These are phyloP conservation scores for Isoetes taiwanensis DNA, from an alignment of 75 land plant species.

Conservation along the genomic window DNA sequence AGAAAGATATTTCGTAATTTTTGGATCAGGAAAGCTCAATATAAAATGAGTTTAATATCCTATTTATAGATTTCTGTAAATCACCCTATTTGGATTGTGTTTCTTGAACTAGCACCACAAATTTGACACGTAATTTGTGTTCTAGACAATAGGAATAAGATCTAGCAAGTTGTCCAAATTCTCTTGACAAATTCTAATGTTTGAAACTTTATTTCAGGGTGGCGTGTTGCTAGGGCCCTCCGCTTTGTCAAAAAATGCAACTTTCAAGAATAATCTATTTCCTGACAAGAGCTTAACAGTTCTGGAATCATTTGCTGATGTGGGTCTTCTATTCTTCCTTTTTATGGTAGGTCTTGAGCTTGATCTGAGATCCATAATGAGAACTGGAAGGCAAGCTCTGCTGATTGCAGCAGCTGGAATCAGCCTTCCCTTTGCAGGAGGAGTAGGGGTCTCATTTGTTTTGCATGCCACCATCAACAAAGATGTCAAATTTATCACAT, in stretches of 20 bases:
- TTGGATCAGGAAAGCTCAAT: too few relatives aligned
- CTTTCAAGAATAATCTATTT: constrained; percentile 17
- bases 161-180: too few relatives aligned
- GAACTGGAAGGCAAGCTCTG: constrained; percentile 29
- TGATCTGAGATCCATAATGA: constrained; percentile 30
- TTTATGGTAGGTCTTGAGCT: constrained; percentile 53
- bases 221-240: constrained; percentile 44
- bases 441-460: constrained; percentile 42
- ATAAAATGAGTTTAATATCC: too few relatives aligned
- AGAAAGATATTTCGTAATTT: too few relatives aligned
- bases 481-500: constrained; percentile 17
- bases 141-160: too few relatives aligned
- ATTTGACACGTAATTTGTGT: too few relatives aligned
- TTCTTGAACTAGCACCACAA: too few relatives aligned
- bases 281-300: constrained; percentile 35
- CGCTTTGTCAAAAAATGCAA: constrained; percentile 25
- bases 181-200: too few relatives aligned
- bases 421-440: constrained; percentile 35
- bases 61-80: too few relatives aligned
- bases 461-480: constrained; percentile 24
- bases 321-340: constrained; percentile 46
- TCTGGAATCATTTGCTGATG: constrained; percentile 34
- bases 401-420: constrained; percentile 47
- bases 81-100: too few relatives aligned
- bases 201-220: constrained; percentile 28